A percentile compares a stretch with the other conserved stretches of the same genome.
Evolutionary conservation across 139 green algal genomes (phyloP).

Genomic region (Zygnema cylindricum): DNA sequence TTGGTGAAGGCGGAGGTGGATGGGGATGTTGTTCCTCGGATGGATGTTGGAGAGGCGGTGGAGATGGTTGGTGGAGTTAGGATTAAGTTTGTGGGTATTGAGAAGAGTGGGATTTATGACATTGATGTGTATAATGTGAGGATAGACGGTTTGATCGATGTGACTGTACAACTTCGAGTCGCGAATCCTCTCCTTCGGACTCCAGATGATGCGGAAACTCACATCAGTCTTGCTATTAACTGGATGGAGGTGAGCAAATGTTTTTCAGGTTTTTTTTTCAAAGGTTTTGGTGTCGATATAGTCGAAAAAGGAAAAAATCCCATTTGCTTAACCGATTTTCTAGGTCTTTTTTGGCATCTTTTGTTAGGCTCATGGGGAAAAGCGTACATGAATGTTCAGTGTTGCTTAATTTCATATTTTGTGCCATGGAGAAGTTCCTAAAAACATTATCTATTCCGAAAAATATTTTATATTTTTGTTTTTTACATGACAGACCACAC

Average conservation of each 20-base stretch:
- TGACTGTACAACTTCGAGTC: conserved; percentile 23
- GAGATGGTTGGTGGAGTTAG: background rate
- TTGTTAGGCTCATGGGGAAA: no score
- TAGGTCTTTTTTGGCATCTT: no score
- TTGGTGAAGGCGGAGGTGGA: conserved; percentile 17
- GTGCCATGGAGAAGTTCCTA: no score
- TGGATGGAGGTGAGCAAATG: background rate
- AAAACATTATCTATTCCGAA: no score
- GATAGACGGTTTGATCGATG: conserved; percentile 30
- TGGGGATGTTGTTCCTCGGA: background rate
- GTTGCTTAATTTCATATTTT: no score
- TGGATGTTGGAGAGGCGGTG: background rate
- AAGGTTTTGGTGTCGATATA: no score
- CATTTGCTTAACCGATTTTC: no score
- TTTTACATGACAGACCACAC: no score
- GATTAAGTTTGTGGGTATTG: background rate
- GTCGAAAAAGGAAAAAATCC: no score
- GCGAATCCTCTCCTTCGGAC: conserved; percentile 23
- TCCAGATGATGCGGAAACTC: conserved; percentile 34
- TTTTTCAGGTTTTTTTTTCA: no score
- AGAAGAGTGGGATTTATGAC: conserved; percentile 26
- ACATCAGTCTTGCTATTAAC: conserved; percentile 43
- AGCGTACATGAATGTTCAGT: no score
- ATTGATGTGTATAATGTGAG: conserved; percentile 28
- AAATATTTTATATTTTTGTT: no score